These are phyloP conservation scores for Polyporus arcularius DNA, from an alignment of 768 basidiomycete species.

Conservation along the genomic window DNA sequence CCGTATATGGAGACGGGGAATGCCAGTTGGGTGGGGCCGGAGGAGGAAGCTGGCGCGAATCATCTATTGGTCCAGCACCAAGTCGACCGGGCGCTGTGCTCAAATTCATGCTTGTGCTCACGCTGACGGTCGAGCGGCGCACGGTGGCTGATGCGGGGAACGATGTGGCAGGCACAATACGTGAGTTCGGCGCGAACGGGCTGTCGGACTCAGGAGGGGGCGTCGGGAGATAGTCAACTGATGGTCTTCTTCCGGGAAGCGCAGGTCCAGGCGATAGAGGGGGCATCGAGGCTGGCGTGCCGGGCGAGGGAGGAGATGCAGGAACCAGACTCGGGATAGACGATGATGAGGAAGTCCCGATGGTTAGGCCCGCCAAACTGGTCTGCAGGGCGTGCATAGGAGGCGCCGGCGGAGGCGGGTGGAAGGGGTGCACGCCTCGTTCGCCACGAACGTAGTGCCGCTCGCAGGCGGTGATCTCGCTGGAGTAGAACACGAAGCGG, in stretches of 20 bases:
- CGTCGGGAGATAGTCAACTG: constrained; percentile 7
- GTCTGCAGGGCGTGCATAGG: constrained; percentile 7
- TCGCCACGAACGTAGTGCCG: constrained; percentile 66
- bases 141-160: neutral
- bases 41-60: neutral
- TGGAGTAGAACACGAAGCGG: constrained; percentile 84
- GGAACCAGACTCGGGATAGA: neutral
- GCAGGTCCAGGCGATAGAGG: constrained; percentile 6
- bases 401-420: constrained; percentile 22
- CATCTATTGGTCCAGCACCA: neutral
- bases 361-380: constrained; percentile 21
- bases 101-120: neutral
- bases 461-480: constrained; percentile 61
- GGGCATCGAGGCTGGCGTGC: constrained; percentile 6
- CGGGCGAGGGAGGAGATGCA: neutral
- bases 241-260: constrained; percentile 5
- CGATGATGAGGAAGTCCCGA: neutral
- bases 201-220: neutral
- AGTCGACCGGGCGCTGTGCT: neutral
- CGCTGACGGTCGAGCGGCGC: neutral
- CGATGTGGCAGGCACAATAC: neutral
- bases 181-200: neutral
- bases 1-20: constrained; percentile 5
- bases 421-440: constrained; percentile 52
- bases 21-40: constrained; percentile 11